Evolutionary conservation across 805 yeast species (phyloP).

Genomic region (Zygosaccharomyces pseudorouxii): DNA sequence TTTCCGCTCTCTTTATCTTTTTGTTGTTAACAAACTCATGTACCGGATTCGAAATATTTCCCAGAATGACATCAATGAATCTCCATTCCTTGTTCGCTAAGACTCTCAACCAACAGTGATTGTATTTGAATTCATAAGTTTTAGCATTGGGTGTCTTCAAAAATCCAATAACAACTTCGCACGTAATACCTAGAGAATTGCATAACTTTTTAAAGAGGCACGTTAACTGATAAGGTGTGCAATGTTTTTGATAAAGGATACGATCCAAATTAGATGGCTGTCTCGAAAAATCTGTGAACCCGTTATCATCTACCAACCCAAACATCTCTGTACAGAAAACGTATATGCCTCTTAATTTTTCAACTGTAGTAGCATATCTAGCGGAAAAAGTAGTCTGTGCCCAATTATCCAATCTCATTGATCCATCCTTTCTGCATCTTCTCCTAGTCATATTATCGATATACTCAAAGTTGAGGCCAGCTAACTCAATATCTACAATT

Average conservation of each 20-base stretch:
- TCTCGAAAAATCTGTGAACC: slow-evolving; percentile 35
- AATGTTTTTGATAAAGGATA: slow-evolving; percentile 42
- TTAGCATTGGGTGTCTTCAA: slow-evolving; percentile 72
- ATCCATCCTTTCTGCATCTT: slow-evolving; percentile 36
- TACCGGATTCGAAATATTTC: slow-evolving; percentile 52
- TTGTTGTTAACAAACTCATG: slow-evolving; percentile 39
- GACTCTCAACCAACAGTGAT: slow-evolving; percentile 88
- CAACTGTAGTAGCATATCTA: slow-evolving; percentile 50
- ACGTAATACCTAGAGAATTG: slow-evolving; percentile 60
- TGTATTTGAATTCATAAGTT: slow-evolving; percentile 43
- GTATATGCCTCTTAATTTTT: slow-evolving; percentile 61
- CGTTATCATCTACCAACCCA: slow-evolving; percentile 39
- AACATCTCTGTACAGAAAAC: slow-evolving; percentile 59
- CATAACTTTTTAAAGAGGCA: slow-evolving; percentile 72
- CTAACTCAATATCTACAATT: slow-evolving; percentile 29
- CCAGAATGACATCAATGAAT: slow-evolving; percentile 67
- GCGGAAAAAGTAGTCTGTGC: slow-evolving; percentile 49
- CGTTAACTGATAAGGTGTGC: slow-evolving; percentile 71
- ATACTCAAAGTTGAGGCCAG: slow-evolving; percentile 35
- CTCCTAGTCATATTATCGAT: slow-evolving; percentile 43
- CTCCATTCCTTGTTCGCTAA: slow-evolving; percentile 73
- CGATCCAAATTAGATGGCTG: slow-evolving; percentile 40
- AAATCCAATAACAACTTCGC: slow-evolving; percentile 77
- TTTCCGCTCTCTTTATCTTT: slow-evolving; percentile 32
- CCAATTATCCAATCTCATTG: slow-evolving; percentile 50